Evolutionary conservation across 805 yeast genomes (phyloP), one percentile per base, ranked within the genome.

Genomic region (Barnettozyma vustinii): DNA sequence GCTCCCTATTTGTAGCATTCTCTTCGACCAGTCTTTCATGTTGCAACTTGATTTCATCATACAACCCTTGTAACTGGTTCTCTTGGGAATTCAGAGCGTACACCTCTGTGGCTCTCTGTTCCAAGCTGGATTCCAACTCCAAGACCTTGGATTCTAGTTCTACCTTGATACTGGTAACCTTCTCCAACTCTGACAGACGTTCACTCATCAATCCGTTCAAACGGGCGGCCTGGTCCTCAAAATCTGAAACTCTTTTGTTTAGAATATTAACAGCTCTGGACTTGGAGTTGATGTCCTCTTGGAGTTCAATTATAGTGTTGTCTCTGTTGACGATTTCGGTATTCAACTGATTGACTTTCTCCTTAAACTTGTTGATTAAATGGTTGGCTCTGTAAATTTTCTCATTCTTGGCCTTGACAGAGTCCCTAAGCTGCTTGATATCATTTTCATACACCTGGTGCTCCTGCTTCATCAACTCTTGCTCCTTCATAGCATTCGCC

Each of bases 331-430:
- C 2, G n/a, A 55, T 45, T 5, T 32, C 25, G 16, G 47, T 2
- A 9, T 52, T 46, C 41, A 57, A 16, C 15, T 56, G 56, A 7
- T 36, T 43, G 16, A 59, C 54, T 12, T 54, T 55, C 13, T 52
- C 53, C 40, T 57, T 59, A 42, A 59, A 61, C 20, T 57, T 56
- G 1, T 47, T 43, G 25, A 60, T 51, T 2, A 51, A 54, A 40
- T 46, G 33, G 43, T 55, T 53, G 10, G 53, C 47, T 50, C 57
- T 52, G 12, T 32, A 39, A 1, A 50, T 5, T 32, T 47, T 56
- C 9, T 54, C 57, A 3, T 56, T 56, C 9, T 55, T 51, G 2
- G 19, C 37, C 33, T 49, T 51, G 5, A 54, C 16, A 5, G 52
- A 44, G 0, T 18, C 37, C 37, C 56, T 52, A 7, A 59, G 35